Percentiles rank a stretch among this genome's conserved stretches.
Conservation (phyloP, 768 basidiomycete genomes). For the Serendipita indica region DNA sequence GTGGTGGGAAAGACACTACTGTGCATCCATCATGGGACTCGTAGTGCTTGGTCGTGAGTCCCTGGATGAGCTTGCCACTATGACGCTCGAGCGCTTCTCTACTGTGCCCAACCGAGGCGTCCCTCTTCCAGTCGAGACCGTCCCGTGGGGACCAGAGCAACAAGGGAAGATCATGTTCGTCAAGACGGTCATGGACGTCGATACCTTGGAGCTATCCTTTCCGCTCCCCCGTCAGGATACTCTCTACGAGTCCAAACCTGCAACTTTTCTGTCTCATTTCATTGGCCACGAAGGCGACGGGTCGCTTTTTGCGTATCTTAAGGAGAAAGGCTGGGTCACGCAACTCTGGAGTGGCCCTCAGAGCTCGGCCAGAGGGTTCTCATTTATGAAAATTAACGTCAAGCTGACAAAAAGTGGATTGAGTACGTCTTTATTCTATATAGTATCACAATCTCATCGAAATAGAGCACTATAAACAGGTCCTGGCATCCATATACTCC, state of each 20-base stretch:
- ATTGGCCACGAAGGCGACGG: slow-evolving; percentile 88
- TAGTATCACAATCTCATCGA: not conserved
- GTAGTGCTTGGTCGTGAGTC: slow-evolving; percentile 73
- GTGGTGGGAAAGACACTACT: slow-evolving; percentile 76
- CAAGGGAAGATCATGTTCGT: slow-evolving; percentile 64
- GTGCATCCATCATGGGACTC: slow-evolving; percentile 66
- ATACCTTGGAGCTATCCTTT: slow-evolving; percentile 70
- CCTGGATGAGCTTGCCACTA: slow-evolving; percentile 49
- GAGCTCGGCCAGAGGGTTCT: slow-evolving; percentile 65
- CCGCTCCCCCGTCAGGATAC: slow-evolving; percentile 58
- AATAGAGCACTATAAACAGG: slow-evolving; percentile 58
- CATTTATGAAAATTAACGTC: slow-evolving; percentile 73
- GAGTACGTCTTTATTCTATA: slow-evolving; percentile 33
- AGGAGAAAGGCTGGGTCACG: slow-evolving; percentile 76
- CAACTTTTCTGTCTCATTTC: slow-evolving; percentile 60
- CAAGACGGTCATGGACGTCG: slow-evolving; percentile 82
- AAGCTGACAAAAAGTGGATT: slow-evolving; percentile 77
- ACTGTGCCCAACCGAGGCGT: slow-evolving; percentile 49
- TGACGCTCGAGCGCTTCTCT: slow-evolving; percentile 54
- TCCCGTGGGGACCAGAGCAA: slow-evolving; percentile 54
- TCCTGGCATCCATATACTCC: slow-evolving; percentile 57
- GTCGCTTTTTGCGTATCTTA: slow-evolving; percentile 80
- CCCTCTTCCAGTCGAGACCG: slow-evolving; percentile 48
- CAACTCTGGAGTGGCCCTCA: slow-evolving; percentile 55
- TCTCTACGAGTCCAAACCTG: slow-evolving; percentile 67